phyloP scores from a whole-genome alignment of 2,329 filamentous ascomycete genomes.

The Aureobasidium leucospermi region DNA sequence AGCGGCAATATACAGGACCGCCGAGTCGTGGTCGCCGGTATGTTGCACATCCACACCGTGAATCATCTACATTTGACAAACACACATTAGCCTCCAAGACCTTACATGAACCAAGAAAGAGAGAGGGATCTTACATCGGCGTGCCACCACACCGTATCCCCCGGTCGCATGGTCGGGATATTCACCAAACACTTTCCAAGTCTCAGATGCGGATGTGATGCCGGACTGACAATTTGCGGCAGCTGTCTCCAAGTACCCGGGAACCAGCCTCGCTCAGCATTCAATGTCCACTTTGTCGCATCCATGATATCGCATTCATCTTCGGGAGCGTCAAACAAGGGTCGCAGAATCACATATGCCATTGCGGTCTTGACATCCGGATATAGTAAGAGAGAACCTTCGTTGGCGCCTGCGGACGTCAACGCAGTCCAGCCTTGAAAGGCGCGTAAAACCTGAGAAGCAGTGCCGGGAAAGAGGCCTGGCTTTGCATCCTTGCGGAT shows the following conservation, averaged over 20 bases:
- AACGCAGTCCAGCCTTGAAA: conserved; percentile 11
- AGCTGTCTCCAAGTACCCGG: conserved; percentile 3
- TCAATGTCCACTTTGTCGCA: conserved; percentile 1
- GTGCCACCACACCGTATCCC: conserved; percentile 6
- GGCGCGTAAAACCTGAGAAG: background rate
- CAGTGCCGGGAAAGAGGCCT: background rate
- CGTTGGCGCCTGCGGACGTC: background rate
- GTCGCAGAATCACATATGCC: conserved; percentile 6
- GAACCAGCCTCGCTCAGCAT: background rate
- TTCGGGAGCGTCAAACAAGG: background rate
- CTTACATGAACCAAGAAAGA: too few species aligned
- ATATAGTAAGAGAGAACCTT: conserved; percentile 4
- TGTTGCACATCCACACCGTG: conserved; percentile 5
- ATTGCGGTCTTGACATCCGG: conserved; percentile 4
- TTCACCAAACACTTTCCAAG: conserved; percentile 8
- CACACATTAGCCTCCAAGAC: background rate
- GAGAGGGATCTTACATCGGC: background rate
- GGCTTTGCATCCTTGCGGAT: conserved; percentile 2
- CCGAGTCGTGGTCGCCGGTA: background rate
- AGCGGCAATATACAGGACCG: conserved; percentile 6
- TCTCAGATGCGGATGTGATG: conserved; percentile 3
- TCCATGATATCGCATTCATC: background rate
- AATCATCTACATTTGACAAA: conserved; percentile 2
- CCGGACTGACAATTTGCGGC: background rate
- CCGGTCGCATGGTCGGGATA: conserved; percentile 2